phyloP scores from a whole-genome alignment of 2,329 filamentous ascomycete species.

The Ophiobolus disseminans region DNA sequence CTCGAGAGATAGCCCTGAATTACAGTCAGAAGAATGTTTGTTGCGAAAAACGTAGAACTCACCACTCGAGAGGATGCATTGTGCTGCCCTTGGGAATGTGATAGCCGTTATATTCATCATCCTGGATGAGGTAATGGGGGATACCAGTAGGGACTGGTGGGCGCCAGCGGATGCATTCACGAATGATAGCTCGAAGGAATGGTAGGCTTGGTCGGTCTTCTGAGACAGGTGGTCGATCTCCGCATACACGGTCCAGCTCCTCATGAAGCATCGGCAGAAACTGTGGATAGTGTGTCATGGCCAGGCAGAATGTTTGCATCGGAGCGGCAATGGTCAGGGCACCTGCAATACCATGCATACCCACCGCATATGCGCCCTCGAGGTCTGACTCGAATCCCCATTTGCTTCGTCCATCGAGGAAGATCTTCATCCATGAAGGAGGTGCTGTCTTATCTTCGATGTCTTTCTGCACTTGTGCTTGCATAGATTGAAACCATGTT shows the following conservation, averaged over 20 bases:
- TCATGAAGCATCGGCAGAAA: conserved; percentile 51
- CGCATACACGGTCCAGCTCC: conserved; percentile 51
- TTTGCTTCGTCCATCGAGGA: conserved; percentile 49
- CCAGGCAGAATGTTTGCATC: conserved; percentile 57
- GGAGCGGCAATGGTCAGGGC: conserved; percentile 56
- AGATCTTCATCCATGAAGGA: conserved; percentile 54
- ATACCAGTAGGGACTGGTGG: conserved; percentile 56
- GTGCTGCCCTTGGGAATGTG: conserved; percentile 63
- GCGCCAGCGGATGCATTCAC: conserved; percentile 54
- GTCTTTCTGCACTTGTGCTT: conserved; percentile 49
- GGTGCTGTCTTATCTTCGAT: conserved; percentile 44
- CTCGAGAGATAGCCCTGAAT: conserved; percentile 59
- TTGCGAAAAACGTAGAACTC: conserved; percentile 13
- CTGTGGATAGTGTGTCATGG: conserved; percentile 54
- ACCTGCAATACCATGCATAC: conserved; percentile 57
- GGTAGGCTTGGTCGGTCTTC: conserved; percentile 51
- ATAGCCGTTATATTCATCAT: conserved; percentile 65
- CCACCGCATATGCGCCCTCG: conserved; percentile 56
- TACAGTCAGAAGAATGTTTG: conserved; percentile 15
- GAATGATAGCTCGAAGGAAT: conserved; percentile 48
- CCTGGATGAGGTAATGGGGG: conserved; percentile 61
- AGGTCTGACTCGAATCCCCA: conserved; percentile 53
- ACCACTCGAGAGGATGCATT: conserved; percentile 55
- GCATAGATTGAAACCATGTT: conserved; percentile 55
- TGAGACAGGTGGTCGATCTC: conserved; percentile 44